Evolutionary conservation across 2,329 filamentous ascomycete species (phyloP).

Genomic region (Monosporascus cannonballus): DNA sequence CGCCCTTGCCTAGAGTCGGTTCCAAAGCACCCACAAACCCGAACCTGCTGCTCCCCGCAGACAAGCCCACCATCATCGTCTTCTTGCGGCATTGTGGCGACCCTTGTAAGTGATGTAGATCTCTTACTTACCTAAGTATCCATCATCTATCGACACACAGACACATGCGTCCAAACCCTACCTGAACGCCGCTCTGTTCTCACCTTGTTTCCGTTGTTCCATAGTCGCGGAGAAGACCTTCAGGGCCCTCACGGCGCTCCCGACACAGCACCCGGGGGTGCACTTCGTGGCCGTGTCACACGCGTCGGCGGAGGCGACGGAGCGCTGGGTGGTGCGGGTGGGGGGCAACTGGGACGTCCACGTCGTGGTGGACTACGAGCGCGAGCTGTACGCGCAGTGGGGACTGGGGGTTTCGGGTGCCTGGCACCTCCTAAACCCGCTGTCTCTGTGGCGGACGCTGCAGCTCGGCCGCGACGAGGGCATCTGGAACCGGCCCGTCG

Average conservation of each 20-base stretch:
- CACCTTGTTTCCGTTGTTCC: not conserved
- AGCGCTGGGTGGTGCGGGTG: constrained; percentile 50
- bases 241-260: constrained; percentile 44
- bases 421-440: constrained; percentile 57
- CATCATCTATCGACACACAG: not conserved
- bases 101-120: constrained; percentile 50
- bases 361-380: constrained; percentile 54
- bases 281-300: constrained; percentile 60
- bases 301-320: constrained; percentile 44
- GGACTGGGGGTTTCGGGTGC: constrained; percentile 56
- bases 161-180: not conserved
- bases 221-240: constrained; percentile 65
- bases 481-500: constrained; percentile 59
- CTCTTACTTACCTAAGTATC: not conserved
- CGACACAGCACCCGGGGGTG: constrained; percentile 41
- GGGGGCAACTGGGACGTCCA: constrained; percentile 51
- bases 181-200: not conserved
- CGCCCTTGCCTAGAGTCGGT: constrained; percentile 45
- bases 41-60: constrained; percentile 45
- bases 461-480: constrained; percentile 54
- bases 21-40: constrained; percentile 48
- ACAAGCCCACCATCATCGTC: constrained; percentile 54
- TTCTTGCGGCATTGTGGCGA: constrained; percentile 71
- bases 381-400: constrained; percentile 58
- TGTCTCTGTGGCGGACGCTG: constrained; percentile 50